Conservation (phyloP, 2,329 filamentous ascomycete species). For the Trichocomaceae sp. region DNA sequence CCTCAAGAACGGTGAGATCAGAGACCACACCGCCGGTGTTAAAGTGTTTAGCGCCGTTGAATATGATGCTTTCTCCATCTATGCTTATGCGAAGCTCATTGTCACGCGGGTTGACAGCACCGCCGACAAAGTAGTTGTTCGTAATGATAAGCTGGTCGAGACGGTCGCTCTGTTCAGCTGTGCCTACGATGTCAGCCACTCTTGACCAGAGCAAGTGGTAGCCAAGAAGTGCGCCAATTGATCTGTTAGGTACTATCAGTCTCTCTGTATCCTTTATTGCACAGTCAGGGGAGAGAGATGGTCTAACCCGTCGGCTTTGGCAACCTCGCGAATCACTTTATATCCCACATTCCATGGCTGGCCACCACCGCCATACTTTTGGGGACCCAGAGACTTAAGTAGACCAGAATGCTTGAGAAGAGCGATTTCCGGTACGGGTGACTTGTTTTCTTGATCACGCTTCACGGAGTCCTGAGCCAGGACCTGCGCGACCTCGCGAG, state of each 20-base stretch:
- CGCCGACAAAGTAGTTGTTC: constrained; percentile 62
- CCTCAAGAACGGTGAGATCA: constrained; percentile 60
- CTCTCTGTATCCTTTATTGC: not conserved
- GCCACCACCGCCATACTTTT: constrained; percentile 48
- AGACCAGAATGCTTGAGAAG: constrained; percentile 49
- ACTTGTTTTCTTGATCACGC: constrained; percentile 48
- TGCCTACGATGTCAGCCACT: constrained; percentile 56
- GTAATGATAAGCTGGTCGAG: constrained; percentile 51
- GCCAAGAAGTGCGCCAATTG: constrained; percentile 58
- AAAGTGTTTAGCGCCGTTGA: constrained; percentile 59
- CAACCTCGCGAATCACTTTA: constrained; percentile 55
- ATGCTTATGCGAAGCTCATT: constrained; percentile 52
- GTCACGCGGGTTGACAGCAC: constrained; percentile 60
- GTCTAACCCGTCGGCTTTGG: constrained; percentile 54
- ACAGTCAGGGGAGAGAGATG: not conserved
- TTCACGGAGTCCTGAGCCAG: constrained; percentile 43
- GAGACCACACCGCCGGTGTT: constrained; percentile 62
- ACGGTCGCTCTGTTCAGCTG: constrained; percentile 52
- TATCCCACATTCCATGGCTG: constrained; percentile 52
- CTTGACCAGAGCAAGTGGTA: constrained; percentile 61
- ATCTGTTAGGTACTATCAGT: constrained; percentile 35
- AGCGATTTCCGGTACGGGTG: constrained; percentile 45
- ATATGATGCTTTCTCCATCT: constrained; percentile 51
- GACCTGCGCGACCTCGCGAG: constrained; percentile 45
- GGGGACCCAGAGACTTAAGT: constrained; percentile 45